phyloP scores from a whole-genome alignment of 208 protist genomes.

The Leishmania turanica region DNA sequence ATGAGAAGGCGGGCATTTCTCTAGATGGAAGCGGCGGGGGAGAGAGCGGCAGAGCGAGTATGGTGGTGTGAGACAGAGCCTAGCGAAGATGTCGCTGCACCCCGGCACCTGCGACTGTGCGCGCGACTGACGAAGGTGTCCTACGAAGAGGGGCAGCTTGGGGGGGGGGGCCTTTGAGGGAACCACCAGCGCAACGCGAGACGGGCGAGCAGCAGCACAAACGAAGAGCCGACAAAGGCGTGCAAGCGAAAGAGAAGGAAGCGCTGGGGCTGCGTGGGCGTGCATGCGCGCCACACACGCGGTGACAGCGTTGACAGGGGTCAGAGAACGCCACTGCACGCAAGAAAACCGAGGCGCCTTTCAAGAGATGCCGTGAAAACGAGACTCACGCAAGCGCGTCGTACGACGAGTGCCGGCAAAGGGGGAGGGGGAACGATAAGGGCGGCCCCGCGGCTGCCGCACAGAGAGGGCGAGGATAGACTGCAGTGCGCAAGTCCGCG shows the following conservation, averaged over 20 bases:
- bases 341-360: not conserved
- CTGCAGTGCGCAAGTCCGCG: not conserved
- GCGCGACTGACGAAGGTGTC: not conserved
- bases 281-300: not conserved
- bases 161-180: not conserved
- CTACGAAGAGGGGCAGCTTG: not conserved
- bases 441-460: not conserved
- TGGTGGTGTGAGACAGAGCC: not conserved
- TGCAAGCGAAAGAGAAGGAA: not conserved
- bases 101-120: not conserved
- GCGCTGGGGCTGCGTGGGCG: no score
- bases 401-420: not conserved
- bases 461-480: not conserved
- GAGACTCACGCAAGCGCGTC: not conserved
- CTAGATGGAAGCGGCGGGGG: not conserved
- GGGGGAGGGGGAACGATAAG: not conserved
- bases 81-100: not conserved
- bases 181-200: not conserved
- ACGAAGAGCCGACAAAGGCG: not conserved
- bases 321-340: not conserved
- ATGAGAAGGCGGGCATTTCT: conserved; percentile 10
- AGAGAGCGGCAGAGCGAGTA: not conserved
- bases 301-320: not conserved
- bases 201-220: not conserved
- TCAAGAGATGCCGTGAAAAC: not conserved